Conservation (phyloP, 1,139 yeast species). For the Hyphopichia fennica region DNA sequence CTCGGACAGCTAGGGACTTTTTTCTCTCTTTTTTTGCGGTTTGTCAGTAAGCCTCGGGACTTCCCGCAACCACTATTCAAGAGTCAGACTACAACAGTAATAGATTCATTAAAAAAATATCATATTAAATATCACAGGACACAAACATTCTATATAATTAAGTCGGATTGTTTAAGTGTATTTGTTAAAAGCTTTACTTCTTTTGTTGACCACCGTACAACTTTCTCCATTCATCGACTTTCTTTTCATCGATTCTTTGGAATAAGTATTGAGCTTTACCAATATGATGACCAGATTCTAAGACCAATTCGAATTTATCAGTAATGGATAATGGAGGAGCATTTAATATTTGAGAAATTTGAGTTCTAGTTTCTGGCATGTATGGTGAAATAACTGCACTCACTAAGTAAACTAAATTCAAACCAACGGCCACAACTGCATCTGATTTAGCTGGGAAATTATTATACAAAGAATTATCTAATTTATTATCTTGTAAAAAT, state of each 20-base stretch:
- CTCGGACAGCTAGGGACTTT: no score
- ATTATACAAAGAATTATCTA: conserved; percentile 81
- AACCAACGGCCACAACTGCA: conserved; percentile 89
- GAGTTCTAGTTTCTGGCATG: conserved; percentile 80
- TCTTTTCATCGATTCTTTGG: conserved; percentile 86
- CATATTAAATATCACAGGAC: no score
- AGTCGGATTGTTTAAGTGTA: background rate
- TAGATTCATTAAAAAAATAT: no score
- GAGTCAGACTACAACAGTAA: no score
- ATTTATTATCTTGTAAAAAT: conserved; percentile 92
- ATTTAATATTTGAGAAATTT: conserved; percentile 75
- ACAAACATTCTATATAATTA: no score
- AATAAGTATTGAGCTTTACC: conserved; percentile 91
- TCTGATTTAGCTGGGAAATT: conserved; percentile 80
- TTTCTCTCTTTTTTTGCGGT: no score
- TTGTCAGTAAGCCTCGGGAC: no score
- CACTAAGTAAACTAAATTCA: conserved; percentile 82
- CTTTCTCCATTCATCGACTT: conserved; percentile 83
- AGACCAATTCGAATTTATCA: conserved; percentile 66
- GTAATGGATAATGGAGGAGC: conserved; percentile 80
- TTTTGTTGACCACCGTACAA: conserved; percentile 75
- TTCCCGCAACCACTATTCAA: no score
- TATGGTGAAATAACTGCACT: conserved; percentile 81
- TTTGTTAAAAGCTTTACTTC: conserved; percentile 7
- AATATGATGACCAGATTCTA: conserved; percentile 81